Evolutionary conservation across 2,329 filamentous ascomycete genomes (phyloP), one percentile per base, ranked within the genome.

Genomic region (Alternaria dauci): DNA sequence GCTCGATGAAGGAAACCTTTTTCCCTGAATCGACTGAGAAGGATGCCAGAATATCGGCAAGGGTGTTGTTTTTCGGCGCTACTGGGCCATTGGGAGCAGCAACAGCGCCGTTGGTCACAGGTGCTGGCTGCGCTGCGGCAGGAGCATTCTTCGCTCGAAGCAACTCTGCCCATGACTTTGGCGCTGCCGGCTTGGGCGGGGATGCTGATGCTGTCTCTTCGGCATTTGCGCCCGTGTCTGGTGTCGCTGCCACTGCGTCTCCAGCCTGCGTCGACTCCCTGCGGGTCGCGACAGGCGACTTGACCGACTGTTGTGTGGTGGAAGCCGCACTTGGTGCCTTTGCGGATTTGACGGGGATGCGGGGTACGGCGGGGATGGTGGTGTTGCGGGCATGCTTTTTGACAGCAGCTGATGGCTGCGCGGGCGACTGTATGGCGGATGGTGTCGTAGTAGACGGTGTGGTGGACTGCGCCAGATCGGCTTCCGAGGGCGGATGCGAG

Each of bases 1-100:
- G 95, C 80, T 98, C 93, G 52, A 99, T 85, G 74, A 97, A 97
- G 18, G 91, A 84, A 67, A 94, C 83, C 71, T 90, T 92, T 59
- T 85, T 82, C 47, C 85, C 84, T 38, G 84, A 83, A 58, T 87
- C 85, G 25, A 93, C 88, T 54, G 86, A 87, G 77, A 94, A 95
- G 28, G 87, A 86, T 51, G 86, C 86, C 53, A 99, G 84, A 36
- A 92, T 91, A 69, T 97, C 92, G 4, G 88, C 89, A 52, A 96
- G 82, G 18, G 91, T 89, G 76, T 84, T 86, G 61, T 77, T 82
- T 75, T 88, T 86, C 12, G 81, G 76, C 14, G 81, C 78, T 11
- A 76, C 68, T 26, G 83, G 69, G 11, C 81, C 81, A 52, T 81
- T 82, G 12, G 69, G 41, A n/a, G 64, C 55, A 14, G 70, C 36